Base-by-base conservation (phyloP, 306 rosid species). In the Hippophae tibetana region DNA sequence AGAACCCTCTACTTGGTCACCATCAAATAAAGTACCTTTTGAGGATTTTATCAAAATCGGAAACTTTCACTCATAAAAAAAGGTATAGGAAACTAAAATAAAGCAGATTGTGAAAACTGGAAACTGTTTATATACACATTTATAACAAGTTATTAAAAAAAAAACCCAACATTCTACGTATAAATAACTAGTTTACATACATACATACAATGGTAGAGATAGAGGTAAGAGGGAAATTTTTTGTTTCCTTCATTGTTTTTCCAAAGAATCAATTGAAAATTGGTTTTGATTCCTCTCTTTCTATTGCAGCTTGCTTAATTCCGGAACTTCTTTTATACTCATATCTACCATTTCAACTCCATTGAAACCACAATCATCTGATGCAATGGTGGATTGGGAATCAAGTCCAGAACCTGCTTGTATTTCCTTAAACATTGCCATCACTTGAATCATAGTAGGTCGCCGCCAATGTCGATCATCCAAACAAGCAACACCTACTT, bases 351-450 rank as follows among this genome's bases (percentile, higher is more conserved):
- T 83, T 51, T 81, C 95, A 9, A 90, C 67, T 0, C 72, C 65
- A 52, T 72, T 58, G 63, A 85, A 85, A 41, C 81, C 83, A 58
- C 74, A 83, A 9, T 81, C 89, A 1, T 84, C 90, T 0, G 85
- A 54, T 65, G 74, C 86, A 62, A 88, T 86, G 27, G 95, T 84
- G 43, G 95, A 85, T 14, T 82, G 88, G 3, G 95, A 87, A 59
- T 92, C 99, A 11, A 92, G 79, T 10, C 97, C 99, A 0, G 89
- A 84, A 6, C 95, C 99, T 0, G 97, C 89, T 61, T 93, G 97
- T 61, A 93, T 88, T 72, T 79, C 95, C 84, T 93, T 93, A 65
- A 93, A 93, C 94, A 75, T 78, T 42, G 89, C 79, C 97, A 86
- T 78, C 42, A 93, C 99, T 63, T 93, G 83, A 64, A 93, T 82